phyloP scores from a whole-genome alignment of 169 alveolate species.

The Plasmodium sp. region DNA sequence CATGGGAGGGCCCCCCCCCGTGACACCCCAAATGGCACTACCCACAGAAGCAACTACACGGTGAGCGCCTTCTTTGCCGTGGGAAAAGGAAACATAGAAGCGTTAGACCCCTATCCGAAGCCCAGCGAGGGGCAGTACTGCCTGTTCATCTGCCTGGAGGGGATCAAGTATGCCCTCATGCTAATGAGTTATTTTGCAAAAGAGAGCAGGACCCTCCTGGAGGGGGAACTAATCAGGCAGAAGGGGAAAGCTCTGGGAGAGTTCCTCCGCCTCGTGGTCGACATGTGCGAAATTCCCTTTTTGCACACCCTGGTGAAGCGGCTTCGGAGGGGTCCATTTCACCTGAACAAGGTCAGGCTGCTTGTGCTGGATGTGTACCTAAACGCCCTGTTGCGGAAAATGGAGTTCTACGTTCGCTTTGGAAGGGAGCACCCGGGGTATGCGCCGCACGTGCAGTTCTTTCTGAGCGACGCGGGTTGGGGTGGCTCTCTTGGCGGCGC shows the following conservation, averaged over 20 bases:
- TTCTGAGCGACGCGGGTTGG: slow-evolving; percentile 2
- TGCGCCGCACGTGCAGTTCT: neutral
- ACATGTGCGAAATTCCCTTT: neutral
- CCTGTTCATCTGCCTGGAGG: slow-evolving; percentile 47
- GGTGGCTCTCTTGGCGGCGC: neutral
- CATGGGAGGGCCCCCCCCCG: neutral
- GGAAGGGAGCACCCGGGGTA: neutral
- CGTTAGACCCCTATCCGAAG: slow-evolving; percentile 5
- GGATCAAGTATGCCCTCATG: slow-evolving; percentile 6
- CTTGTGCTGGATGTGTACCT: slow-evolving; percentile 10
- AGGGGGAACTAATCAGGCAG: neutral
- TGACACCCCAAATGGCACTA: neutral
- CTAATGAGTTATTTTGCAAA: slow-evolving; percentile 20
- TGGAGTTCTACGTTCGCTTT: neutral
- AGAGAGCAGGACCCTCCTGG: neutral
- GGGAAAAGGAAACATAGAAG: slow-evolving; percentile 12
- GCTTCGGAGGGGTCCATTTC: neutral
- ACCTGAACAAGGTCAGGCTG: slow-evolving; percentile 10
- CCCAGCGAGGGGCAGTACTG: slow-evolving; percentile 12
- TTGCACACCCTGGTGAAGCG: neutral
- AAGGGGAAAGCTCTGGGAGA: neutral
- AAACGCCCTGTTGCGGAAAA: slow-evolving; percentile 2
- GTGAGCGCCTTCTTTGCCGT: slow-evolving; percentile 13
- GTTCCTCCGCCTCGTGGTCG: neutral
- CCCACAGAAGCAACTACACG: neutral